Conservation (phyloP, 768 basidiomycete species). For the Scleroderma citrinum region DNA sequence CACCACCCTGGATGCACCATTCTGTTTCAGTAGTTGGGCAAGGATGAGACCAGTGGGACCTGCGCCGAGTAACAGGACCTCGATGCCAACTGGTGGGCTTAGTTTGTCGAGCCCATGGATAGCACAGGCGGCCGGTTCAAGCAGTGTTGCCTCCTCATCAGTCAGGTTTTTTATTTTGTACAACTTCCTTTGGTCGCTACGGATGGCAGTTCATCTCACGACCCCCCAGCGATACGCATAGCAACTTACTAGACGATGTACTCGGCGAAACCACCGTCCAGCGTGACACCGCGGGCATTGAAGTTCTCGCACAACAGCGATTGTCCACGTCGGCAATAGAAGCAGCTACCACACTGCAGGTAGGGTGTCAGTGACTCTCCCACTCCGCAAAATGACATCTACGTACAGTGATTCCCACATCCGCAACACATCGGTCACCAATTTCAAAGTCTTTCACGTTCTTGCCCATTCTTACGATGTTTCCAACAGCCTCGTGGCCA, state of each 20-base stretch:
- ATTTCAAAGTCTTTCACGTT: conserved; percentile 69
- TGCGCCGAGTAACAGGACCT: conserved; percentile 83
- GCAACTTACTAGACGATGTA: conserved; percentile 80
- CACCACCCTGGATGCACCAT: conserved; percentile 75
- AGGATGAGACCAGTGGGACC: conserved; percentile 91
- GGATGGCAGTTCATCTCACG: not conserved
- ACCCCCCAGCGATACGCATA: too few species aligned
- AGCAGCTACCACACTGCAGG: conserved; percentile 71
- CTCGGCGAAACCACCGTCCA: conserved; percentile 85
- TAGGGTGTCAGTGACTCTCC: too few species aligned
- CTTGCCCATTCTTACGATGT: conserved; percentile 68
- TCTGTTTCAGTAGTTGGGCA: conserved; percentile 80
- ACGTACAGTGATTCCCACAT: conserved; percentile 66
- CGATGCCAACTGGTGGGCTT: conserved; percentile 72
- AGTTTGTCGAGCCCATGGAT: conserved; percentile 91
- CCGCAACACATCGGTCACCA: conserved; percentile 83
- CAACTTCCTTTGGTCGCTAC: conserved; percentile 59
- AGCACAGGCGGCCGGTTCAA: conserved; percentile 89
- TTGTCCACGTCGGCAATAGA: conserved; percentile 84
- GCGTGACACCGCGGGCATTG: conserved; percentile 69
- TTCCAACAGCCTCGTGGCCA: conserved; percentile 72
- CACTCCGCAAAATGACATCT: not conserved
- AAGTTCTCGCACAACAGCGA: conserved; percentile 83
- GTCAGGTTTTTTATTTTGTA: conserved; percentile 86
- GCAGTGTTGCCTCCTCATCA: conserved; percentile 81